Conservation (phyloP, 1,139 yeast genomes). For the Meyerozyma smithsonii region DNA sequence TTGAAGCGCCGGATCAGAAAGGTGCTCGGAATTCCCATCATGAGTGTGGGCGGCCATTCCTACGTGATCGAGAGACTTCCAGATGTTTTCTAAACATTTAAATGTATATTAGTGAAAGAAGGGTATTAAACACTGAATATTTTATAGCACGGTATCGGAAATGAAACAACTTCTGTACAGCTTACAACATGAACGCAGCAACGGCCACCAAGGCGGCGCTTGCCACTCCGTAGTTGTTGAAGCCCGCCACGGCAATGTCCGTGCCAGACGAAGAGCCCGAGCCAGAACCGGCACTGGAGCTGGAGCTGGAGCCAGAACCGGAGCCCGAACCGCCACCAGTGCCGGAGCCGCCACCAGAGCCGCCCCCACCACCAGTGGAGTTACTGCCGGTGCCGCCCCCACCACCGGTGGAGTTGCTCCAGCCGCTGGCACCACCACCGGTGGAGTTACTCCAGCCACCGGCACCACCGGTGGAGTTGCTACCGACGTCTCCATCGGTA, state of each 20-base stretch:
- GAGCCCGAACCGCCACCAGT: not conserved
- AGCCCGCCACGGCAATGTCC: conserved; percentile 4
- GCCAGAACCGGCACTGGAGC: not conserved
- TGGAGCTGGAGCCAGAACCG: not conserved
- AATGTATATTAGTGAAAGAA: not conserved
- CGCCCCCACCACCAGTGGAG: not conserved
- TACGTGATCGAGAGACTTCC: conserved; percentile 94
- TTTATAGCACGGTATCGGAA: not conserved
- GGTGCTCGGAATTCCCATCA: conserved; percentile 93
- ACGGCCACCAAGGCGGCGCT: conserved; percentile 8
- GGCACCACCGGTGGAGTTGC: not conserved
- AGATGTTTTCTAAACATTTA: conserved; percentile 62
- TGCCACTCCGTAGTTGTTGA: conserved; percentile 6
- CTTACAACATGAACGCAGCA: conserved; percentile 2
- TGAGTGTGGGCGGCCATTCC: conserved; percentile 93
- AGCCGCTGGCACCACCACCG: not conserved
- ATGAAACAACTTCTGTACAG: not conserved
- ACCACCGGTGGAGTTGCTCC: not conserved
- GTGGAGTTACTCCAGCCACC: not conserved
- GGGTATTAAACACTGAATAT: not conserved
- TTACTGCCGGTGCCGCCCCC: not conserved
- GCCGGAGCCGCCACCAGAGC: not conserved
- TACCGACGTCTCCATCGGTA: not conserved
- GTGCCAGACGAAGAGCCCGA: conserved; percentile 5
- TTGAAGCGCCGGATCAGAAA: conserved; percentile 88